Evolutionary conservation across 352 stramenopile genomes (phyloP).

Genomic region (Pythium utonaiense): DNA sequence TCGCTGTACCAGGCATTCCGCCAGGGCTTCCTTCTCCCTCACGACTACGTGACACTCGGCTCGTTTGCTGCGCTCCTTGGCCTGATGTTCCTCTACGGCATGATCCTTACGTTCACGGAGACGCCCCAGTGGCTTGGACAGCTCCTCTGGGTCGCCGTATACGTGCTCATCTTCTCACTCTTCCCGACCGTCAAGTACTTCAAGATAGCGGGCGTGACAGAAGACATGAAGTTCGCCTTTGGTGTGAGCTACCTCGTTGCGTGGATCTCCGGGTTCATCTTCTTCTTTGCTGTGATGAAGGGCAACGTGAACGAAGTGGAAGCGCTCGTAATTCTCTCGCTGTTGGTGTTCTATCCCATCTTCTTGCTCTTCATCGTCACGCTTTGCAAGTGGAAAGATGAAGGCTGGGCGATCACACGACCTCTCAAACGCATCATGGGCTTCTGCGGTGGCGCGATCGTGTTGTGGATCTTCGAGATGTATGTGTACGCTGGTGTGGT

Average conservation of each 20-base stretch:
- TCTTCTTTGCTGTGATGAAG: slow-evolving; percentile 66
- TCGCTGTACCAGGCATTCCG: slow-evolving; percentile 68
- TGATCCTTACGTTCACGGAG: slow-evolving; percentile 63
- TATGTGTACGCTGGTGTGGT: slow-evolving; percentile 61
- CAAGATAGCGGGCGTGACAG: slow-evolving; percentile 51
- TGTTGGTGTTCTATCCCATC: slow-evolving; percentile 78
- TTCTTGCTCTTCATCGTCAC: slow-evolving; percentile 72
- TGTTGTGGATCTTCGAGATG: slow-evolving; percentile 77
- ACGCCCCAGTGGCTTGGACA: slow-evolving; percentile 64
- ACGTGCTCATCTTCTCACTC: slow-evolving; percentile 67
- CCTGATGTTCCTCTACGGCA: slow-evolving; percentile 65
- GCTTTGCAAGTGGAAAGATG: slow-evolving; percentile 76
- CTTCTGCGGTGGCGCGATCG: slow-evolving; percentile 31
- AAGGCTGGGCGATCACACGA: slow-evolving; percentile 56
- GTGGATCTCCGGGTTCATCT: slow-evolving; percentile 64
- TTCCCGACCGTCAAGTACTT: slow-evolving; percentile 79
- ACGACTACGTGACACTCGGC: slow-evolving; percentile 71
- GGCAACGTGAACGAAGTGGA: slow-evolving; percentile 67
- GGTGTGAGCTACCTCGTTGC: slow-evolving; percentile 50
- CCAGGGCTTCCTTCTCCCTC: slow-evolving; percentile 62
- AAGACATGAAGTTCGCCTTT: slow-evolving; percentile 55
- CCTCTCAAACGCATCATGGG: slow-evolving; percentile 37
- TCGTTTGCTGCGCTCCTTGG: slow-evolving; percentile 52
- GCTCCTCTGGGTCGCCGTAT: slow-evolving; percentile 59
- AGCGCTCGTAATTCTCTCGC: slow-evolving; percentile 64